Base-by-base conservation (phyloP, 352 stramenopile genomes). In the Phytophthora ramorum region DNA sequence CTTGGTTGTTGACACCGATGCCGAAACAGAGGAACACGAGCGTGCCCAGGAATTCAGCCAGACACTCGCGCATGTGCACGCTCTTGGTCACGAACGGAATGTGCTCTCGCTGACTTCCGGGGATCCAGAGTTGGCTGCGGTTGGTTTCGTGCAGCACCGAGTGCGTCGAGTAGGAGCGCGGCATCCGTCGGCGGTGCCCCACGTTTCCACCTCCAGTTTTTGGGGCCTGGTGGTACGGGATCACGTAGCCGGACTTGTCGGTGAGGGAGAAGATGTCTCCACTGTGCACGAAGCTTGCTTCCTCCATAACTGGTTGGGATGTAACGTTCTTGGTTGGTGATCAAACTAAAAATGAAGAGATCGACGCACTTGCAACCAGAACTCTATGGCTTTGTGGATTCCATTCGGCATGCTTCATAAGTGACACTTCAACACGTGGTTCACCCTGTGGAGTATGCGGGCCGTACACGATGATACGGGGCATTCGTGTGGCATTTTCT, bases 251-350 rank as follows among this genome's bases (percentile, higher is more conserved):
- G 17, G 66, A 75, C 46, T 75, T 75, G 45, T 75, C 66, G 14
- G 61, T 65, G 30, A 75, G 51, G 2, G 65, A 65, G 56, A 75
- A 71, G 14, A 75, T 71, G 32, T 75, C 65, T 34, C 56, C 65
- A 10, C 56, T 66, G 24, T 65, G 35, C 5, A 59, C 62, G 24
- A 63, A 67, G 37, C 63, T 71, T 65, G 55, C 37, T 53, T 71
- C 63, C 9, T 71, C 63, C 63, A 66, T 66, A 10, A 17, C 43
- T 56, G 47, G n/a, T 5, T 50, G 34, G 7, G 14, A n/a, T 40
- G 14, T 14, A 3, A 28, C 20, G n/a, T 53, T 24, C 9, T 35
- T 61, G 17, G 43, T 19, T 17, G 26, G 16, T 60, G 20, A 17
- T 16, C 16, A 64, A 54, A 59, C 14, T n/a, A 17, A 64, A 64